These are phyloP conservation scores for Penicillium sp. DNA, from an alignment of 2,329 filamentous ascomycete species.

Conservation along the genomic window DNA sequence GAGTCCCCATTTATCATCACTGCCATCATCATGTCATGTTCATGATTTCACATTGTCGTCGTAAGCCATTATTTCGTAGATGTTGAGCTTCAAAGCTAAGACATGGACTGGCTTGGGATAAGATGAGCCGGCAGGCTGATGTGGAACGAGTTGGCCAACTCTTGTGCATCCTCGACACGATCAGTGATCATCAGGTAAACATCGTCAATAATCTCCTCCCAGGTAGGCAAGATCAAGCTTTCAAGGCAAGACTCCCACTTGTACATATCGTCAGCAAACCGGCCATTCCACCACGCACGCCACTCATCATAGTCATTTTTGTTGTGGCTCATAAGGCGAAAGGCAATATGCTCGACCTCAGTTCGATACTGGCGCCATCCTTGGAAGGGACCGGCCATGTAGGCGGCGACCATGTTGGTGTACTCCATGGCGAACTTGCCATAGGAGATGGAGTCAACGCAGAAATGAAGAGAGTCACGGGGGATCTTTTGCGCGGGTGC, in stretches of 20 bases:
- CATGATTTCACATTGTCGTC: background rate
- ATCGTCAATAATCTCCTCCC: conserved; percentile 26
- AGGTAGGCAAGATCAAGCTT: conserved; percentile 25
- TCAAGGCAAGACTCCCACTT: conserved; percentile 27
- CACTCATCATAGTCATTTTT: conserved; percentile 21
- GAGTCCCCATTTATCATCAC: too few relatives aligned
- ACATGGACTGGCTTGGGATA: background rate
- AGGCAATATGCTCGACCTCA: conserved; percentile 13
- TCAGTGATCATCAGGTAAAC: conserved; percentile 25
- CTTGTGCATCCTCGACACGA: conserved; percentile 26
- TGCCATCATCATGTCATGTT: too few relatives aligned
- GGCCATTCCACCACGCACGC: conserved; percentile 24
- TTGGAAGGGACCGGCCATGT: conserved; percentile 10
- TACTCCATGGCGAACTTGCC: conserved; percentile 10
- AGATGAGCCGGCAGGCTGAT: background rate
- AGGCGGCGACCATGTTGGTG: conserved; percentile 1
- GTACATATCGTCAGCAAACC: conserved; percentile 25
- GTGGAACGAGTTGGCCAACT: conserved; percentile 11
- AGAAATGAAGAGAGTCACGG: conserved; percentile 20
- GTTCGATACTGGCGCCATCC: conserved; percentile 17
- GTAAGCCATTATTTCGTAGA: background rate
- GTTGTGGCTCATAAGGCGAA: conserved; percentile 12
- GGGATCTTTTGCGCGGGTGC: conserved; percentile 28
- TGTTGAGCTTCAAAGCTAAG: background rate
- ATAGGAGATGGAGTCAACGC: conserved; percentile 23